Percentiles rank a stretch among this genome's conserved stretches.
phyloP scores from a whole-genome alignment of 2,329 filamentous ascomycete genomes.

The Fusarium sp. region DNA sequence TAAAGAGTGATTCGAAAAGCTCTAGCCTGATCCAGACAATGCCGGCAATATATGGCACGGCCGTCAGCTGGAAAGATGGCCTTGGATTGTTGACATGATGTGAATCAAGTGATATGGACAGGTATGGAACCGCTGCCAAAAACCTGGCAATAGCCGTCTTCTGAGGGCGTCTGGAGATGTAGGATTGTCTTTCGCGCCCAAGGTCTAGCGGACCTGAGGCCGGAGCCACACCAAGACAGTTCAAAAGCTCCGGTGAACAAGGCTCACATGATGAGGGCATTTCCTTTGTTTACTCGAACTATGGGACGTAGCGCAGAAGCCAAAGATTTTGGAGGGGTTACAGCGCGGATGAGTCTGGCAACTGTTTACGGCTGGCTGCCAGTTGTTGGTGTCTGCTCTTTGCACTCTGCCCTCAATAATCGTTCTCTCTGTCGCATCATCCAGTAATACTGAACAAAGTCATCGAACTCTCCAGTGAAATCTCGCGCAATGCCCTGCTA shows the following conservation, averaged over 20 bases:
- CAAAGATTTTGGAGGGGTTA: not conserved
- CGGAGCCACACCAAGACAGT: no score
- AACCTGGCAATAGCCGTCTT: no score
- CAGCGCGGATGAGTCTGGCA: not conserved
- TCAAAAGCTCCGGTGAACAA: not conserved
- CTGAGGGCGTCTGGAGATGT: no score
- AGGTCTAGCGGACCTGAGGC: no score
- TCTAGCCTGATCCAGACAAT: not conserved
- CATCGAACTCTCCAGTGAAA: not conserved
- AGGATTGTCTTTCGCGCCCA: no score
- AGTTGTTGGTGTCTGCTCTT: not conserved
- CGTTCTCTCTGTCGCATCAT: not conserved
- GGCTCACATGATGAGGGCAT: not conserved
- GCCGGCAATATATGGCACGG: not conserved
- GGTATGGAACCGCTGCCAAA: no score
- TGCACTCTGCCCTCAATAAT: not conserved
- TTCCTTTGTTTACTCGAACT: not conserved
- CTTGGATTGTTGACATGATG: no score
- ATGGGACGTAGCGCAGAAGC: not conserved
- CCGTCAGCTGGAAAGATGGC: no score
- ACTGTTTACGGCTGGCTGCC: slow-evolving; percentile 25
- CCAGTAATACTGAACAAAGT: not conserved
- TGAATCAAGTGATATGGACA: no score
- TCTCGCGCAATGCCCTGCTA: slow-evolving; percentile 59
- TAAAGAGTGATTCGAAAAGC: not conserved